phyloP scores from a whole-genome alignment of 139 green algal genomes.

The Chlorella sp. region DNA sequence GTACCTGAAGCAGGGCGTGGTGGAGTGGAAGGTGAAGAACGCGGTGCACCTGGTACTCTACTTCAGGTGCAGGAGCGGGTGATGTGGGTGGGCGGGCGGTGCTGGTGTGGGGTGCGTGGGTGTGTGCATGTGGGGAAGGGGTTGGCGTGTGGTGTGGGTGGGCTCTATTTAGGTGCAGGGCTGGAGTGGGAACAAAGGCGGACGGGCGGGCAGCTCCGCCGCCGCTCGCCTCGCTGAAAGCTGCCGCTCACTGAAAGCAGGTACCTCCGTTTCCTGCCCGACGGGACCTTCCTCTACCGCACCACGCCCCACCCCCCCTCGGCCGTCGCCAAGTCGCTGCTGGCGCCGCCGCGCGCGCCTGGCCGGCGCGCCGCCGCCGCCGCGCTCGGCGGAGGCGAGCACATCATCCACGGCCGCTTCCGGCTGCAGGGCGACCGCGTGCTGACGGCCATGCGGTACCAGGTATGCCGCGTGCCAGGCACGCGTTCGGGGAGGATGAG shows the following conservation, averaged over 20 bases:
- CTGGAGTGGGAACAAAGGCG: no score
- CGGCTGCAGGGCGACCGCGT: constrained; percentile 46
- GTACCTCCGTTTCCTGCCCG: constrained; percentile 75
- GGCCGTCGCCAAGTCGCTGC: constrained; percentile 57
- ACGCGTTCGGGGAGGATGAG: no score
- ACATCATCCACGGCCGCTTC: constrained; percentile 21
- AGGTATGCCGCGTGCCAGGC: no score
- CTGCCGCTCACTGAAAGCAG: no score
- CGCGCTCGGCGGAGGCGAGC: background rate
- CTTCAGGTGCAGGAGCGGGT: no score
- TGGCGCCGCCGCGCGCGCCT: constrained; percentile 24
- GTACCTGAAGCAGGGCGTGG: constrained; percentile 69
- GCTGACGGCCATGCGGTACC: constrained; percentile 55
- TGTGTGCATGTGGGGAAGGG: no score
- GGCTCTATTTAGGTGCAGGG: no score
- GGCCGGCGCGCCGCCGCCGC: background rate
- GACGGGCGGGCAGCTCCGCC: no score
- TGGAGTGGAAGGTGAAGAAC: constrained; percentile 58
- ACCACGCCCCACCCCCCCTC: constrained; percentile 59
- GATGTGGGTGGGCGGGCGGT: no score
- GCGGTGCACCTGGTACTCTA: constrained; percentile 70
- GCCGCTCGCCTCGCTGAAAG: no score
- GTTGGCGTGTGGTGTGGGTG: no score
- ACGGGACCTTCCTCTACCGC: constrained; percentile 76
- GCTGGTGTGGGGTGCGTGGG: no score